Conservation (phyloP, 2,329 filamentous ascomycete genomes). For the Talaromyces sp. region DNA sequence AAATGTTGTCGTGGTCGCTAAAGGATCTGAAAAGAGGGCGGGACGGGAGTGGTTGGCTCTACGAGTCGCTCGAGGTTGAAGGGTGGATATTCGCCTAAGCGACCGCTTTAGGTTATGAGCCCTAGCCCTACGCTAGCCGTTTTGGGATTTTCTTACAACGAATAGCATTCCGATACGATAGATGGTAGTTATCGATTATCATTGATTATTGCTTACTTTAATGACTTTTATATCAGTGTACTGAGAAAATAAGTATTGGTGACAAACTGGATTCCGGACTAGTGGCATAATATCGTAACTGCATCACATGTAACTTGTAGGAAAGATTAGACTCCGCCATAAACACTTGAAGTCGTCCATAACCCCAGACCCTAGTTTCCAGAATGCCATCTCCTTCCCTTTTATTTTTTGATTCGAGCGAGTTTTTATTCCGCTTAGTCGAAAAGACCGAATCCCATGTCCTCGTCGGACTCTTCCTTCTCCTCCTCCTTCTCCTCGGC, state of each 20-base stretch:
- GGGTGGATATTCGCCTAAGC: conserved; percentile 45
- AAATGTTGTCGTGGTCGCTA: conserved; percentile 39
- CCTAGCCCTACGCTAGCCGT: conserved; percentile 34
- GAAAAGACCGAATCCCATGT: conserved; percentile 74
- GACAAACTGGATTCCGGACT: conserved; percentile 18
- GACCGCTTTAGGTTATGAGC: conserved; percentile 38
- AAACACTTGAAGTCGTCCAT: conserved; percentile 19
- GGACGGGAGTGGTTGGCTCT: conserved; percentile 28
- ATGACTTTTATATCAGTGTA: background rate
- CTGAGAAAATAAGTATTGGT: background rate
- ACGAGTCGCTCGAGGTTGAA: conserved; percentile 25
- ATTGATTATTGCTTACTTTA: background rate
- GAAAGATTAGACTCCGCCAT: conserved; percentile 24
- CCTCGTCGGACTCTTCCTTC: conserved; percentile 71
- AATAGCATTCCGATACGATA: background rate
- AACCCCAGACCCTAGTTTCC: conserved; percentile 26
- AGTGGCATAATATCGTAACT: conserved; percentile 36
- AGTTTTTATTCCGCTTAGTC: conserved; percentile 46
- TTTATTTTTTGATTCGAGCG: conserved; percentile 43
- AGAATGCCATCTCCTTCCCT: conserved; percentile 59
- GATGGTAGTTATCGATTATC: background rate
- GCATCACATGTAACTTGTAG: conserved; percentile 29
- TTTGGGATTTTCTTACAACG: conserved; percentile 20
- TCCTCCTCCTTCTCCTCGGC: conserved; percentile 74
- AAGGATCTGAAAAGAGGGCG: conserved; percentile 27